These are phyloP conservation scores for Phoma sp. DNA, from an alignment of 2,329 filamentous ascomycete genomes.

Conservation along the genomic window DNA sequence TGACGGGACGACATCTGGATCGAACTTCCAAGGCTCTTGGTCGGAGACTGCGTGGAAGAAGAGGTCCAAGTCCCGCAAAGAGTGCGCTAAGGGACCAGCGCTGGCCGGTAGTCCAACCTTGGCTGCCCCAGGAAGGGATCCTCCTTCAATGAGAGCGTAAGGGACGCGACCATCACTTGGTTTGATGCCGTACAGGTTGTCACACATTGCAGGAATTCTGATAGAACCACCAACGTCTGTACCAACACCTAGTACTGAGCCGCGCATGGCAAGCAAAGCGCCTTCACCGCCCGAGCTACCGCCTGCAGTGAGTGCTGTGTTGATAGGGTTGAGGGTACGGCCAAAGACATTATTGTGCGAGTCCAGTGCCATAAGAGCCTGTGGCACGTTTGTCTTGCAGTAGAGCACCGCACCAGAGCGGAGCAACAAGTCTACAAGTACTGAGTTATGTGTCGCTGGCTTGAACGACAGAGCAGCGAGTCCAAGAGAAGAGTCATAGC, in stretches of 20 bases:
- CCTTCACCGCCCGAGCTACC: conserved; percentile 62
- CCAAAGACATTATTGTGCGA: conserved; percentile 60
- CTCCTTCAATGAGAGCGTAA: conserved; percentile 60
- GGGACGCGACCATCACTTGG: conserved; percentile 57
- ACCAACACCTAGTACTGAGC: conserved; percentile 58
- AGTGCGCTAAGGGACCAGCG: conserved; percentile 56
- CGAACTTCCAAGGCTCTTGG: conserved; percentile 58
- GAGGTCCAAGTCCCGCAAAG: conserved; percentile 59
- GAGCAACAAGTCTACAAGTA: conserved; percentile 54
- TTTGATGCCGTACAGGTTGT: conserved; percentile 58
- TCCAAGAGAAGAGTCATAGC: conserved; percentile 53
- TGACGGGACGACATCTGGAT: conserved; percentile 52
- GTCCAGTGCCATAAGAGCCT: conserved; percentile 60
- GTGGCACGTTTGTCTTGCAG: conserved; percentile 63
- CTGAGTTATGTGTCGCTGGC: conserved; percentile 47
- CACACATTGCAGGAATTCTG: conserved; percentile 58
- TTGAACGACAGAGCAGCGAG: conserved; percentile 53
- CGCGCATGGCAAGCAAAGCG: conserved; percentile 57
- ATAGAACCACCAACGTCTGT: conserved; percentile 64
- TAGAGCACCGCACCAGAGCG: conserved; percentile 57
- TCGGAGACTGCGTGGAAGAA: conserved; percentile 62
- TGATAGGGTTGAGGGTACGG: conserved; percentile 56
- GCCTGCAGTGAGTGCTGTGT: conserved; percentile 57
- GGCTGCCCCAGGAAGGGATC: conserved; percentile 54
- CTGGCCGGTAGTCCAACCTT: conserved; percentile 54